Evolutionary conservation across 768 basidiomycete species (phyloP), one percentile per base, ranked within the genome.

Genomic region (Mycena haematopus): DNA sequence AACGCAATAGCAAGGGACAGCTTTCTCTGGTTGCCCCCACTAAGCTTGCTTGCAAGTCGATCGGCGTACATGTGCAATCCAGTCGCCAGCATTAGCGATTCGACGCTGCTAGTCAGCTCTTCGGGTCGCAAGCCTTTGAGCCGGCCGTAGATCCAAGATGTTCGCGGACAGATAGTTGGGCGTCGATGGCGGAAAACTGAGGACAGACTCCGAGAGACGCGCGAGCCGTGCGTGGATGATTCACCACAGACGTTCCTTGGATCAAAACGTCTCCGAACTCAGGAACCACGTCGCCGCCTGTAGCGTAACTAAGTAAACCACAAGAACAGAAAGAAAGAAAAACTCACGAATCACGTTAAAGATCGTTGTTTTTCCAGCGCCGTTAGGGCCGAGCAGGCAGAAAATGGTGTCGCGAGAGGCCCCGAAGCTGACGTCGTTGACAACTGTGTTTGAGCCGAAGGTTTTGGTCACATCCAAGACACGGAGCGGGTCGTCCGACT

Each of bases 161-260:
- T 70, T 94, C 89, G 46, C 89, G 82, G 24, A 92, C 91, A 7
- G 90, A 92, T 42, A 93, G 72, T 69, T 92, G 88, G 14, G 84
- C 77, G 66, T 93, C 92, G 65, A 93, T 92, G 1, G 92, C 91
- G 1, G 91, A 92, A 74, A 92, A 91, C 65, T 93, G 92, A 0
- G 91, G 91, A 71, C 91, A 94, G 52, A 94, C 89, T 3, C 92
- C 92, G 7, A 94, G 82, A 22, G 86, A 81, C 8, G 88, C 80
- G 25, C 90, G 83, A 38, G 92, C 89, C 6, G 73, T 79, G 22
- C 84, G 83, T 0, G 91, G 85, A 58, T 86, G 79, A n/a, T 80
- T 78, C 29, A 90, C 76, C 38, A 90, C 86, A 3, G 90, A 92
- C 33, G 80, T 77, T 3, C 84, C 87, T 57, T 85, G 82, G 69